A percentile compares a stretch with the other conserved stretches of the same genome.
These are phyloP conservation scores for Septoria petroselini DNA, from an alignment of 2,329 filamentous ascomycete species.

Conservation along the genomic window DNA sequence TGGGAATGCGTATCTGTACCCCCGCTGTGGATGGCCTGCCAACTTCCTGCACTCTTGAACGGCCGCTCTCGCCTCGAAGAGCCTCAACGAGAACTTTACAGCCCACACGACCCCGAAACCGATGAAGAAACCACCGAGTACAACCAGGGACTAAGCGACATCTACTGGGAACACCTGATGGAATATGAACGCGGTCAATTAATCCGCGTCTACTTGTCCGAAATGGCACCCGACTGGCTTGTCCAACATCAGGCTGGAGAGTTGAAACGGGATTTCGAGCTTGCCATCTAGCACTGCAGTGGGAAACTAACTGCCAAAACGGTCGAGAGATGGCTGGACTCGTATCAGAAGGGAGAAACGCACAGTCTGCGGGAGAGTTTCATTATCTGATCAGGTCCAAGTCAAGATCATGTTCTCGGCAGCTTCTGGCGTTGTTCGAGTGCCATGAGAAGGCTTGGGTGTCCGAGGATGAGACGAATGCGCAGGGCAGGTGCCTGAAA, in stretches of 20 bases:
- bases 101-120: neutral
- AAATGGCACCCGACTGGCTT: constrained; percentile 4
- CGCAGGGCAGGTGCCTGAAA: too few species aligned
- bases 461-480: too few species aligned
- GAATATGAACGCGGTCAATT: neutral
- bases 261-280: constrained; percentile 8
- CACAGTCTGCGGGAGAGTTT: neutral
- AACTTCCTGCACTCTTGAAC: neutral
- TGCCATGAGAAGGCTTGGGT: too few species aligned
- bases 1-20: constrained; percentile 16
- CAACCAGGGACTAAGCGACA: neutral
- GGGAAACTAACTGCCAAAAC: neutral
- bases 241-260: neutral
- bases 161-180: constrained; percentile 6
- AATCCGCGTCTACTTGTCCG: neutral
- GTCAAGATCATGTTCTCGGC: too few species aligned
- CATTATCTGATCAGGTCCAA: neutral
- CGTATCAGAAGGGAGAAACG: neutral
- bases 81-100: neutral
- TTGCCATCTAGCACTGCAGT: neutral
- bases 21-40: constrained; percentile 5
- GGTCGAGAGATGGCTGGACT: neutral
- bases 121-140: neutral
- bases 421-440: too few species aligned
- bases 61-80: neutral